Conservation (phyloP, 2,329 filamentous ascomycete genomes). For the Talaromyces pinophilus region DNA sequence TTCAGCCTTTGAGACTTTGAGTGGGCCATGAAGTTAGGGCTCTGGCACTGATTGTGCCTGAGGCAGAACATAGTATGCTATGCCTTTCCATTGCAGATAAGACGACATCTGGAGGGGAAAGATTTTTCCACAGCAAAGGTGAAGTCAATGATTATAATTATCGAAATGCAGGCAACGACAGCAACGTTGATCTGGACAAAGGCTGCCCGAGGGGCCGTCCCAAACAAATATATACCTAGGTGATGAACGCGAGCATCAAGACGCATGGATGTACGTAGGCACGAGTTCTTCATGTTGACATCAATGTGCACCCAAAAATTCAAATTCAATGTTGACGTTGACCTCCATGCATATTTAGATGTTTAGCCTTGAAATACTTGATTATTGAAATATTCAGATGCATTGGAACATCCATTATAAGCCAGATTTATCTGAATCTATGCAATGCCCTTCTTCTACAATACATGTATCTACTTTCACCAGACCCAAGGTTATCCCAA, state of each 20-base stretch:
- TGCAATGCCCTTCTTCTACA: too few relatives aligned
- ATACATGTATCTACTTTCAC: too few relatives aligned
- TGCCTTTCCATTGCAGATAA: not conserved
- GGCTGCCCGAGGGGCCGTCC: too few relatives aligned
- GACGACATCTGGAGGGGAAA: not conserved
- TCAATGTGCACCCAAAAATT: too few relatives aligned
- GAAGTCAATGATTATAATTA: not conserved
- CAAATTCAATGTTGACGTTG: not conserved
- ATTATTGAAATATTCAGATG: not conserved
- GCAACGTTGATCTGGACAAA: not conserved
- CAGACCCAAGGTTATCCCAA: too few relatives aligned
- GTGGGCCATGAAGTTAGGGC: not conserved
- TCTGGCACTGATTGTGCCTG: not conserved
- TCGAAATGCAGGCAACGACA: not conserved
- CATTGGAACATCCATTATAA: not conserved
- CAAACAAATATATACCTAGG: not conserved
- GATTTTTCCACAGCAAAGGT: not conserved
- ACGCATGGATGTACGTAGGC: not conserved
- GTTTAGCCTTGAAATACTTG: not conserved
- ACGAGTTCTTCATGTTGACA: too few relatives aligned
- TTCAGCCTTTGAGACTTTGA: not conserved
- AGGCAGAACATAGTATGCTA: not conserved
- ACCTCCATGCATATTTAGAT: not conserved
- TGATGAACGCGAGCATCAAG: not conserved
- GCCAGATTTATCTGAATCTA: not conserved